Conservation (phyloP, 345 rosid genomes). For the Lepidium didymum region DNA sequence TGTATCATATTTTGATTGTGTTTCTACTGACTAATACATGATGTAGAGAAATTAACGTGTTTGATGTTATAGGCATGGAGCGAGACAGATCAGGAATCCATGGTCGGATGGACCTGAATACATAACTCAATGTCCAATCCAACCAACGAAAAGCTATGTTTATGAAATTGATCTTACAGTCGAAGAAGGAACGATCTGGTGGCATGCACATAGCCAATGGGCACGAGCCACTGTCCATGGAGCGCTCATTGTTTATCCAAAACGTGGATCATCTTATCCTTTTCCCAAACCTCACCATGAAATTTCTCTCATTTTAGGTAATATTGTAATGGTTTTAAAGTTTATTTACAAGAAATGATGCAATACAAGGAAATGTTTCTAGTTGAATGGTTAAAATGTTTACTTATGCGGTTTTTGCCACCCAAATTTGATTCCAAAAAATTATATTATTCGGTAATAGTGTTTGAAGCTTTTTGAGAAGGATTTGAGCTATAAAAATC, state of each 20-base stretch:
- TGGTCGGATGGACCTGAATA: slow-evolving; percentile 44
- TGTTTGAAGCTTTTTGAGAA: too few species aligned
- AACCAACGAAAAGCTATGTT: slow-evolving; percentile 49
- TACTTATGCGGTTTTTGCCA: too few species aligned
- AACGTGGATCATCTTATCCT: slow-evolving; percentile 42
- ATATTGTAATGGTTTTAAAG: too few species aligned
- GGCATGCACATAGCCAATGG: slow-evolving; percentile 89
- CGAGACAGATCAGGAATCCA: slow-evolving; percentile 27
- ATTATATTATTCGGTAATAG: too few species aligned
- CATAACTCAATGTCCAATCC: slow-evolving; percentile 77
- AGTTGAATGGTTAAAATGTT: too few species aligned
- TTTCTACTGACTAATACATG: background rate
- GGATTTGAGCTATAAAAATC: too few species aligned
- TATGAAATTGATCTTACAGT: slow-evolving; percentile 36
- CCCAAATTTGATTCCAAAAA: too few species aligned
- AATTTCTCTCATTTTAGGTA: slow-evolving; percentile 52
- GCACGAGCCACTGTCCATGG: slow-evolving; percentile 81
- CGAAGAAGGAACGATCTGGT: slow-evolving; percentile 89
- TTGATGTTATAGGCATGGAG: slow-evolving; percentile 37
- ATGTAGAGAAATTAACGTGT: background rate
- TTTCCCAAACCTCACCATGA: slow-evolving; percentile 52
- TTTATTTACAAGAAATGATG: too few species aligned
- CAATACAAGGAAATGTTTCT: too few species aligned
- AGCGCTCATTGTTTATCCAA: slow-evolving; percentile 52
- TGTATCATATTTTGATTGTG: background rate